Percentiles rank a stretch among this genome's conserved stretches.
Evolutionary conservation across 352 stramenopile species (phyloP).

Genomic region (Phytophthora pinifolia): DNA sequence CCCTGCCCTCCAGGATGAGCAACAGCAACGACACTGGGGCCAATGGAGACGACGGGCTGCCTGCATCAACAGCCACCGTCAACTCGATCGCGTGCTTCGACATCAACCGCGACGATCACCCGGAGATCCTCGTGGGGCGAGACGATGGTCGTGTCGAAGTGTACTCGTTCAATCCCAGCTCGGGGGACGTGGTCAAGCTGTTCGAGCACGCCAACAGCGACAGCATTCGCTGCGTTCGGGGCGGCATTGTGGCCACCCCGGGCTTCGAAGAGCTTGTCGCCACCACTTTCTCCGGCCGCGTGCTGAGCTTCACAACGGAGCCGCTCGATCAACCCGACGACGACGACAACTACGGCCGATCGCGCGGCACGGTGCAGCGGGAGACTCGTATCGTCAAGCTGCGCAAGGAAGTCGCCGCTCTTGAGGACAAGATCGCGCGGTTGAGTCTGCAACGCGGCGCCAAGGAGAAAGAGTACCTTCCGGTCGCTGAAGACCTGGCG

Average conservation of each 20-base stretch:
- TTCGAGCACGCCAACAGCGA: constrained; percentile 74
- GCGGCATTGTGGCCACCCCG: constrained; percentile 65
- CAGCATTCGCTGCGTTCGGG: constrained; percentile 75
- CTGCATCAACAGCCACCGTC: constrained; percentile 42
- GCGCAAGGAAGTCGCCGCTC: constrained; percentile 65
- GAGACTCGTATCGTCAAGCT: constrained; percentile 83
- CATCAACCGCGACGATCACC: constrained; percentile 77
- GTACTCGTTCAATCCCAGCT: constrained; percentile 52
- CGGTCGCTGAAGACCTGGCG: constrained; percentile 71
- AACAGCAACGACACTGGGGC: constrained; percentile 5
- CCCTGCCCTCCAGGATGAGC: constrained; percentile 22
- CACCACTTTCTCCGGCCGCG: constrained; percentile 75
- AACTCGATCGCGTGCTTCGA: constrained; percentile 82
- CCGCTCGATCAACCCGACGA: constrained; percentile 71
- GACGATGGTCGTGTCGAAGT: constrained; percentile 84
- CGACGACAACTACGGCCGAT: constrained; percentile 77
- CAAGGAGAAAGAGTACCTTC: constrained; percentile 66
- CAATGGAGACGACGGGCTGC: constrained; percentile 13
- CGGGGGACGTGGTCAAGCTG: constrained; percentile 54
- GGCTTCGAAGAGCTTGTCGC: constrained; percentile 77
- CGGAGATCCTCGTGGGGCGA: constrained; percentile 75
- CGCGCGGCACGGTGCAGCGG: constrained; percentile 70
- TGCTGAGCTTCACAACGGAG: constrained; percentile 85
- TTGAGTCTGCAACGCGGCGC: constrained; percentile 46
- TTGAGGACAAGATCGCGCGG: constrained; percentile 73